Base-by-base conservation (phyloP, 495 filamentous ascomycete genomes). In the Penicillium simplicissimum region DNA sequence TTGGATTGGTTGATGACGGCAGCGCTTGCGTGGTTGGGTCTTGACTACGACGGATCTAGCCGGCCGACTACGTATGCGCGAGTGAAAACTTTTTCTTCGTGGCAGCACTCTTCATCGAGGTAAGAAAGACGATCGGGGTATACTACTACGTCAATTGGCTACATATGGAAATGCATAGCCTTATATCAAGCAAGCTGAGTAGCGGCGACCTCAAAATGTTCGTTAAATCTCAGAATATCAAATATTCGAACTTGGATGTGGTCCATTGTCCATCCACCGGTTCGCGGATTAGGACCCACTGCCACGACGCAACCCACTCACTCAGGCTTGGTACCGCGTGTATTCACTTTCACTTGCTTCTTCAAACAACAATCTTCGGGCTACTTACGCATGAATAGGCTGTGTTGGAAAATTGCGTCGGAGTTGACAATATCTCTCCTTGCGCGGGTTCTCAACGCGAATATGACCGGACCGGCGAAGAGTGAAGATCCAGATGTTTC, bases 21-120 rank as follows among this genome's bases (percentile, higher is more conserved):
- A 59, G 61, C 57, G 66, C 69, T 71, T 69, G 67, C 69, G 69
- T 67, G 60, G 58, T 59, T 66, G 34, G 59, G 21, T 52, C 25
- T 37, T 37, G 28, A 59, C 61, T 55, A 52, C 31, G 64, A 57
- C 61, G 55, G 56, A 61, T 55, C 60, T 59, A 66, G 57, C 60
- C 57, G 62, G 59, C 47, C 57, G 52, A 19, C 55, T 66, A 69
- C 64, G 63, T 64, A 66, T 25, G 11, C 55, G 37, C 58, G 53
- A 47, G 40, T 54, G 17, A 58, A 65, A 36, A 1, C n/a, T 34
- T 55, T 59, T 53, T 35, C 34, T 55, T 36, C 36, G 36, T 23
- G 42, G 23, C 11, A 45, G 47, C 21, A 53, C 21, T 31, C 23
- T 42, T 42, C 43, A 48, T 19, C 42, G 52, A 61, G 38, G 8